Base-by-base conservation (phyloP, 1,284 basidiomycete genomes). In the Spongiforma sp. region DNA sequence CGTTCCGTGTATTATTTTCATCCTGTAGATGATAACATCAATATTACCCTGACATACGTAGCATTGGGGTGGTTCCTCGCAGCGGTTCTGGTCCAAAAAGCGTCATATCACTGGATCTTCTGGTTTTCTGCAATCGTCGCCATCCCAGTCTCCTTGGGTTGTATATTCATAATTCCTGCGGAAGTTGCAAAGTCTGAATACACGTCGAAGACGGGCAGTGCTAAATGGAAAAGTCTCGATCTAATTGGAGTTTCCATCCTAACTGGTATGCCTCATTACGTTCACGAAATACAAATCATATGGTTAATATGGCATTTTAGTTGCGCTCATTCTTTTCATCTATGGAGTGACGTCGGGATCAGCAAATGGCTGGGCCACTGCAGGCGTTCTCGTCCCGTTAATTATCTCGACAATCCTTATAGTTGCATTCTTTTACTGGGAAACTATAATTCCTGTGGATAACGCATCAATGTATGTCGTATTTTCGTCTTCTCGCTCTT, bases 331-430 rank as follows among this genome's bases (percentile, higher is more conserved):
- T n/a, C 71, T 85, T 24, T 83, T 86, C 71, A 81, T 85, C 43
- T 84, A 81, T 65, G 81, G 80, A 3, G 72, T 85, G 33, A 86
- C 84, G 4, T 81, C 81, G 9, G 83, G 82, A 4, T 80, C 82
- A 5, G 73, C 75, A 3, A 65, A 69, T 14, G 82, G 83, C 19
- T 86, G 84, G 84, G 73, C 67, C 1, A 74, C 79, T 0, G 80
- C 79, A 1, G 68, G 59, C 8, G 81, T 83, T 26, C 70, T 85
- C 39, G 79, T 75, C 12, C 81, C 83, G 5, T 74, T 80, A 6
- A 68, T 81, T 14, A 64, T 80, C 28, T 81, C 82, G 1, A 62
- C 80, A 33, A 57, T 77, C n/a, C 62, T 82, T 9, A 61, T 68
- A 24, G 62, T 66, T 24, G 71, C 48, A 5, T 84, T 84, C 69